These are phyloP conservation scores for Septoria petroselini DNA, from an alignment of 2,329 filamentous ascomycete species.

Conservation along the genomic window DNA sequence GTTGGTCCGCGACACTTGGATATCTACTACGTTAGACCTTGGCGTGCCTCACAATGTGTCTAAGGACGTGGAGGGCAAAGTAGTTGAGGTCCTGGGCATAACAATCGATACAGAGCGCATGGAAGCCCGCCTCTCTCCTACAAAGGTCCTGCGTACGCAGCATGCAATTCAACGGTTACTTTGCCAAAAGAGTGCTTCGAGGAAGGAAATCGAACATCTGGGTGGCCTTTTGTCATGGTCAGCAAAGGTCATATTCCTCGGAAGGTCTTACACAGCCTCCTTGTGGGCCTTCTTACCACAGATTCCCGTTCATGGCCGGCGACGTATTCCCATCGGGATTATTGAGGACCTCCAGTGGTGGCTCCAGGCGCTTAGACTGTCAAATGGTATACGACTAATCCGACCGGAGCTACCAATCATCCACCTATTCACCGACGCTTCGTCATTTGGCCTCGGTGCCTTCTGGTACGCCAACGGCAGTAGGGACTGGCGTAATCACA, in stretches of 20 bases:
- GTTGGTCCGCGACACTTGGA: too few species aligned
- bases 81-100: too few species aligned
- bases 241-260: background rate
- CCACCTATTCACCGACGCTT: constrained; percentile 1
- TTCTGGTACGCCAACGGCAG: background rate
- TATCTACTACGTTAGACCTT: too few species aligned
- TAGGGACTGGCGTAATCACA: background rate
- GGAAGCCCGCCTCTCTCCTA: too few species aligned
- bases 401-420: background rate
- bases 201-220: too few species aligned
- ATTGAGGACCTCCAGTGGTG: background rate
- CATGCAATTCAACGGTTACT: too few species aligned
- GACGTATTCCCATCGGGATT: background rate
- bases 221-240: background rate
- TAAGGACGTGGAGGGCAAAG: too few species aligned
- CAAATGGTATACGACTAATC: background rate
- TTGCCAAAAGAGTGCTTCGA: too few species aligned
- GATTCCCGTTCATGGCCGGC: background rate
- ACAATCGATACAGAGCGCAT: too few species aligned
- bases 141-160: too few species aligned
- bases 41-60: too few species aligned
- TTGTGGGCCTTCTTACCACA: background rate
- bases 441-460: background rate
- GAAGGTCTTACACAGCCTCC: background rate
- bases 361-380: background rate